phyloP scores from a whole-genome alignment of 164 flowering plant species.

The Nelumbo lutea region DNA sequence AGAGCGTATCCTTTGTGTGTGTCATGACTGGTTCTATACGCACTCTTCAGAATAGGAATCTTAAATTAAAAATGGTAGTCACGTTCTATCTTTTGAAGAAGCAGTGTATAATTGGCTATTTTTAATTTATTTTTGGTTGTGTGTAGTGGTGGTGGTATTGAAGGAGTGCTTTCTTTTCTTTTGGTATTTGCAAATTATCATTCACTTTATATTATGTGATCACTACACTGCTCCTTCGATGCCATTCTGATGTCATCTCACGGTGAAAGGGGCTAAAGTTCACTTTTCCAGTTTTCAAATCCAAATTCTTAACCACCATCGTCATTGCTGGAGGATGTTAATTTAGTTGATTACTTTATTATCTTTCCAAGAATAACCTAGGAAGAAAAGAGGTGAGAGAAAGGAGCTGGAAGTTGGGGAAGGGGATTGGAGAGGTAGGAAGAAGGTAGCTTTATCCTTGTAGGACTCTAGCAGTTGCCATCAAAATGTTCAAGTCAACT shows the following conservation, averaged over 20 bases:
- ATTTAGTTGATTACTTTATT: neutral
- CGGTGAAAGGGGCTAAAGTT: neutral
- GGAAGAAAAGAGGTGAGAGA: neutral
- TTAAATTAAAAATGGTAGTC: too few relatives aligned
- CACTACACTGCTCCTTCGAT: neutral
- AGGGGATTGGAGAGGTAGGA: neutral
- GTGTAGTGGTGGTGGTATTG: too few relatives aligned
- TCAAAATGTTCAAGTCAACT: slow-evolving; percentile 6
- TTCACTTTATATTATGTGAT: too few relatives aligned
- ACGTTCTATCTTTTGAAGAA: too few relatives aligned
- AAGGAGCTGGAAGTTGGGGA: too few relatives aligned
- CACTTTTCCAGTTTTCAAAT: neutral
- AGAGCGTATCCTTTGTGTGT: too few relatives aligned
- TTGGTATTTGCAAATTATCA: too few relatives aligned
- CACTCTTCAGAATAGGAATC: too few relatives aligned
- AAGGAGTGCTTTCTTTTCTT: too few relatives aligned
- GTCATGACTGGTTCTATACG: too few relatives aligned
- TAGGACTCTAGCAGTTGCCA: slow-evolving; percentile 3
- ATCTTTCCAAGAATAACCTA: neutral
- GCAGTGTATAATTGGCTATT: too few relatives aligned
- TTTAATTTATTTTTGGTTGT: too few relatives aligned
- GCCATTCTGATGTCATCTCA: neutral
- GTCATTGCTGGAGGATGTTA: neutral
- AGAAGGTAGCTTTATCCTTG: neutral
- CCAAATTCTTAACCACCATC: neutral